Percentiles rank a stretch among this genome's conserved stretches.
phyloP scores from a whole-genome alignment of 1,139 yeast species.

The Saccharomyces pastorianus region DNA sequence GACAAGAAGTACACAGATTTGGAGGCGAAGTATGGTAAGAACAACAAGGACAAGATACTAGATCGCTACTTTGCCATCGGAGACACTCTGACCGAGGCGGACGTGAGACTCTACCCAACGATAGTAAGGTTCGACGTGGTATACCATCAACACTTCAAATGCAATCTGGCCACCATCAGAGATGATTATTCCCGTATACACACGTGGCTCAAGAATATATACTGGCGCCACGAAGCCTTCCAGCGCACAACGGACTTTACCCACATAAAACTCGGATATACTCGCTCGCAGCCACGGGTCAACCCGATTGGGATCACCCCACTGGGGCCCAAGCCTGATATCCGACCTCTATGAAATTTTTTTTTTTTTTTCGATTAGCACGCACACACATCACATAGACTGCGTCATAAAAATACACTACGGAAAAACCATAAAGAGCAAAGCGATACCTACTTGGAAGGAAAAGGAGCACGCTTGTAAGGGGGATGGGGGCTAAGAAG shows the following conservation, averaged over 20 bases:
- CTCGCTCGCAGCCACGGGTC: conserved; percentile 63
- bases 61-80: conserved; percentile 41
- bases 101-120: conserved; percentile 74
- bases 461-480: background rate
- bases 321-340: conserved; percentile 71
- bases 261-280: conserved; percentile 85
- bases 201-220: conserved; percentile 72
- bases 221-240: conserved; percentile 78
- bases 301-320: conserved; percentile 85
- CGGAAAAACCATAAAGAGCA: background rate
- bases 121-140: conserved; percentile 84
- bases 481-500: background rate
- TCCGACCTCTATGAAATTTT: background rate
- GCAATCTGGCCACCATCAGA: conserved; percentile 78
- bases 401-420: background rate
- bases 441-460: background rate
- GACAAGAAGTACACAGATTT: background rate
- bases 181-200: conserved; percentile 70
- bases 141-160: conserved; percentile 90
- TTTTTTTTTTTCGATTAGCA: background rate
- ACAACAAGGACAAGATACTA: conserved; percentile 20
- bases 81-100: conserved; percentile 76
- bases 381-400: background rate
- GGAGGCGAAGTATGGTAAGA: background rate
- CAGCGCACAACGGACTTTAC: conserved; percentile 75